Percentiles rank a stretch among this genome's conserved stretches.
Evolutionary conservation across 164 flowering plant genomes (phyloP).

Genomic region (Nymphaea colorata): DNA sequence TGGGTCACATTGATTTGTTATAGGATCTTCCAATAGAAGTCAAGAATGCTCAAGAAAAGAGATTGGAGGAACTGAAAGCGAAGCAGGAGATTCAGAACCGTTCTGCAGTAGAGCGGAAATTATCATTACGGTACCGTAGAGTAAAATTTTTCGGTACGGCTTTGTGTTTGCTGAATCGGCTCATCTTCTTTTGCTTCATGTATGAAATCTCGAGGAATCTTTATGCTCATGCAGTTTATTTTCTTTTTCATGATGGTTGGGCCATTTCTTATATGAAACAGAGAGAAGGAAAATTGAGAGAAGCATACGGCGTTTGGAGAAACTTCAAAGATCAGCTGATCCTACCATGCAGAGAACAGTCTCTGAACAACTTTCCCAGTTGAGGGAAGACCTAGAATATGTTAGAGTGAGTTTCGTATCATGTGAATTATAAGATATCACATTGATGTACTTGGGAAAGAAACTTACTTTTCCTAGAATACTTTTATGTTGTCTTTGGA

Average conservation of each 20-base stretch:
- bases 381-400: conserved; percentile 97
- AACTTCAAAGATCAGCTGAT: conserved; percentile 54
- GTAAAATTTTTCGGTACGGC: conserved; percentile 79
- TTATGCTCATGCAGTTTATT: not conserved
- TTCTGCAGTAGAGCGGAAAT: conserved; percentile 62
- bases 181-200: too few relatives aligned
- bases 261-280: conserved; percentile 4
- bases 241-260: conserved; percentile 2
- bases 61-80: conserved; percentile 68
- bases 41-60: conserved; percentile 60
- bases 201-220: too few relatives aligned
- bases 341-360: conserved; percentile 47
- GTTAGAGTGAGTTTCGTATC: conserved; percentile 44
- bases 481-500: too few relatives aligned
- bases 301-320: conserved; percentile 82
- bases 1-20: not conserved
- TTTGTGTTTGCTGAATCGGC: not conserved
- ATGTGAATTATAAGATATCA: not conserved
- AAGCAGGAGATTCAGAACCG: conserved; percentile 69
- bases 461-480: too few relatives aligned
- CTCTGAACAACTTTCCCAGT: conserved; percentile 53
- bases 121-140: conserved; percentile 61
- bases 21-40: conserved; percentile 74
- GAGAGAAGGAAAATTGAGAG: conserved; percentile 94
- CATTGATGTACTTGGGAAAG: too few relatives aligned